Evolutionary conservation across 192 early-diverging fungal genomes (phyloP).

Genomic region (Pilobolus umbonatus): DNA sequence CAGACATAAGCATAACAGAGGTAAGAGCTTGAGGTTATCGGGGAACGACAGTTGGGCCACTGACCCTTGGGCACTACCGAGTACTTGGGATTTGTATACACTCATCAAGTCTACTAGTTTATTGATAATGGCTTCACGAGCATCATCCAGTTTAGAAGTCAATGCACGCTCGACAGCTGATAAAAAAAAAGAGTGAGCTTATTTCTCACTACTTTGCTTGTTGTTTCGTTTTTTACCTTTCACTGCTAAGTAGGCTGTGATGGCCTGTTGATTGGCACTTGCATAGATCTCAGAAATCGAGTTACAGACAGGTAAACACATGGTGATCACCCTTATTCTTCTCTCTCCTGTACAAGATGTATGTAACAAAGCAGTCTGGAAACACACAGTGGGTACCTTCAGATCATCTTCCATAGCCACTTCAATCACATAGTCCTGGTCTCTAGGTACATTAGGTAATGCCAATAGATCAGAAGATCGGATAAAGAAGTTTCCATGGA

Average conservation of each 20-base stretch:
- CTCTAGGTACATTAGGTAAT: constrained; percentile 89
- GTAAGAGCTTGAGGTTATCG: constrained; percentile 82
- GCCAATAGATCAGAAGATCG: constrained; percentile 88
- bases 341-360: constrained; percentile 87
- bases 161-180: constrained; percentile 82
- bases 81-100: constrained; percentile 82
- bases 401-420: constrained; percentile 71
- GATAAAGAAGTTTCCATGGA: constrained; percentile 97
- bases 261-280: constrained; percentile 78
- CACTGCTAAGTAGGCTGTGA: constrained; percentile 76
- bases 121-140: constrained; percentile 85
- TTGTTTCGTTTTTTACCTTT: constrained; percentile 54
- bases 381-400: constrained; percentile 73
- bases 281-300: constrained; percentile 77
- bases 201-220: background rate
- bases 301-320: constrained; percentile 82
- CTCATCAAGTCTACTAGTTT: constrained; percentile 85
- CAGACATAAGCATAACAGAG: constrained; percentile 73
- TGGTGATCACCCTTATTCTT: constrained; percentile 88
- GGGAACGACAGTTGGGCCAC: constrained; percentile 77
- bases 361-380: constrained; percentile 93
- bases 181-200: constrained; percentile 1
- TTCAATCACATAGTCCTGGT: constrained; percentile 88
- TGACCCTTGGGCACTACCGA: constrained; percentile 62
- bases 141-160: constrained; percentile 86